Base-by-base conservation (phyloP, 768 basidiomycete species). In the Holtermannia corniformis region DNA sequence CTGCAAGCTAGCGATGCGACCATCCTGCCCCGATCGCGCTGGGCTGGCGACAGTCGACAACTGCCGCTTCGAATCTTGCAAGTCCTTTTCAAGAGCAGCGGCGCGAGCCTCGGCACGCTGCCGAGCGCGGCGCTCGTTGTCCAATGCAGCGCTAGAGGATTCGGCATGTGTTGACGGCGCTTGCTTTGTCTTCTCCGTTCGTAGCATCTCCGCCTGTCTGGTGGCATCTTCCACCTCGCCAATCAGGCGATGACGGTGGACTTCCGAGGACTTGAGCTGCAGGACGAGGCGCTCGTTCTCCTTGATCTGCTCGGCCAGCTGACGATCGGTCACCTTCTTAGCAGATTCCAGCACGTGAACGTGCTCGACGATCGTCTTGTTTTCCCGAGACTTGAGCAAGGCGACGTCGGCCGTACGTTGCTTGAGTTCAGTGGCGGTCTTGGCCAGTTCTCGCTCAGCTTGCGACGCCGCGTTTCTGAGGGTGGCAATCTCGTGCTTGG, bases 321-420 rank as follows among this genome's bases (percentile, higher is more conserved):
- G 88, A 37, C 85, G 81, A 68, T 97, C 93, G 1, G 93, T 92
- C 52, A 93, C 83, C 28, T 83, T 83, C 72, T 96, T 97, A 14
- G 93, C 93, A 68, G 92, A 87, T 69, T 96, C 91, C 11, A 93
- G 78, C 24, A 96, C 93, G 68, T 97, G 84, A 22, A 95, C 88
- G 65, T 97, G 93, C 72, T 97, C 92, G 42, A 97, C 91, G 54
- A 95, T 92, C n/a, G 87, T 95, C 76, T 92, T 96, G 76, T 96
- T 89, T 66, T 95, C 71, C 16, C 73, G 53, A 21, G 86, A 84
- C 49, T 86, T 82, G 7, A 96, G 74, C 58, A 92, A 85, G 59
- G 83, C 86, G 58, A 88, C 80, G 52, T 92, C 87, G 80, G 83
- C 85, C 61, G 95, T 87, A 45, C 84, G 81, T 41, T 77, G 78